phyloP scores from a whole-genome alignment of 1,139 yeast species.

The Scheffersomyces quercinus region DNA sequence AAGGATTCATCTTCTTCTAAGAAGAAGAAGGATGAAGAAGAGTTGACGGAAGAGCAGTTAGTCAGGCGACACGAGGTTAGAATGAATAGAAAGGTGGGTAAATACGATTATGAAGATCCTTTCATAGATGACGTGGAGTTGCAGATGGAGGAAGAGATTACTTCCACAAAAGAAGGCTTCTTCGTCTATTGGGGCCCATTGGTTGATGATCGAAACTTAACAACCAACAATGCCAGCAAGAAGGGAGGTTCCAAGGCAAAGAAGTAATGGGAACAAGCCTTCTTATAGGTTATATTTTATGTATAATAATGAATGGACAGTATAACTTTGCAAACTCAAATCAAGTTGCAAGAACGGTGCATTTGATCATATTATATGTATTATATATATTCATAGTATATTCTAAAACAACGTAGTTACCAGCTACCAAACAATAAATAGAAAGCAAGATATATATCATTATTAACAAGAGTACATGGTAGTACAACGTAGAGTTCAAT shows the following conservation, averaged over 20 bases:
- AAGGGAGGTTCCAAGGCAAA: slow-evolving; percentile 20
- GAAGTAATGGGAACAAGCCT: slow-evolving; percentile 10
- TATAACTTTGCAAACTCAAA: no score
- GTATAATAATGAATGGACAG: no score
- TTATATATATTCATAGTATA: no score
- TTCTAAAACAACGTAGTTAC: not conserved
- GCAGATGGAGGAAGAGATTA: slow-evolving; percentile 90
- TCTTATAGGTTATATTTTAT: no score
- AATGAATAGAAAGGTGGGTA: slow-evolving; percentile 74
- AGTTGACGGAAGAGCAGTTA: slow-evolving; percentile 48
- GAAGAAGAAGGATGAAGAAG: slow-evolving; percentile 40
- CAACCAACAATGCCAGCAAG: slow-evolving; percentile 12
- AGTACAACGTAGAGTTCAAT: not conserved
- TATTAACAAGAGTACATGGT: not conserved
- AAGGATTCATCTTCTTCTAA: slow-evolving; percentile 4
- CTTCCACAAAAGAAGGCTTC: slow-evolving; percentile 92
- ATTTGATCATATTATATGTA: no score
- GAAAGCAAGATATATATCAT: no score
- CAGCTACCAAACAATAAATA: not conserved
- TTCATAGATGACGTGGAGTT: slow-evolving; percentile 94
- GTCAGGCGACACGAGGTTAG: slow-evolving; percentile 44
- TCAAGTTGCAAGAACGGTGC: no score
- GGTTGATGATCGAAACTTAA: slow-evolving; percentile 55
- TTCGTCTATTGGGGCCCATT: slow-evolving; percentile 95
- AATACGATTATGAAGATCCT: slow-evolving; percentile 91